Evolutionary conservation across 805 yeast species (phyloP).

Genomic region (Debaryomyces hansenii): DNA sequence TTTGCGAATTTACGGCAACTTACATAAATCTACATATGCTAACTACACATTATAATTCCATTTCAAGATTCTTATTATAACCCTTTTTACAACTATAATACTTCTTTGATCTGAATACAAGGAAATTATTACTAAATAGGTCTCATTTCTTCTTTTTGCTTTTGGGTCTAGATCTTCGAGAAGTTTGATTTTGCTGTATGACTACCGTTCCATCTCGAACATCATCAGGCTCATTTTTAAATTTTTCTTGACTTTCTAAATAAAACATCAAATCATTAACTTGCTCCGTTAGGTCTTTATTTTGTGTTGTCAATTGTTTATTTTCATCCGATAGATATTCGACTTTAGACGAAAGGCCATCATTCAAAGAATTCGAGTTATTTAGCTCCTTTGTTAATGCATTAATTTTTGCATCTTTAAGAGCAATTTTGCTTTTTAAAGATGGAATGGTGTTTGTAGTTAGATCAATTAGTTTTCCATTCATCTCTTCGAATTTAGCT

Average conservation of each 20-base stretch:
- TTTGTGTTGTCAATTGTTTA: conserved; percentile 22
- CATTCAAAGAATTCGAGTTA: conserved; percentile 32
- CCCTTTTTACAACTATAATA: no score
- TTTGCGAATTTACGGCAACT: neutral
- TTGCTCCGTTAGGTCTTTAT: conserved; percentile 48
- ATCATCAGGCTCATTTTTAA: conserved; percentile 69
- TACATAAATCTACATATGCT: neutral
- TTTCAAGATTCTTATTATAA: no score
- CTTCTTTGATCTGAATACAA: no score
- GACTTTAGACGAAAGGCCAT: conserved; percentile 39
- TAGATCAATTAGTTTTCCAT: conserved; percentile 21
- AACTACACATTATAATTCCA: no score
- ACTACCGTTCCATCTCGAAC: conserved; percentile 70
- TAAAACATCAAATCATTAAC: conserved; percentile 79
- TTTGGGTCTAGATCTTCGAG: conserved; percentile 12
- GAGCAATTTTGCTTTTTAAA: conserved; percentile 28
- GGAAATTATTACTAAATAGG: no score
- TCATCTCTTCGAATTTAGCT: conserved; percentile 27
- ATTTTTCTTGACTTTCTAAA: conserved; percentile 69
- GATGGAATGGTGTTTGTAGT: conserved; percentile 31
- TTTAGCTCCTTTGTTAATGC: conserved; percentile 30
- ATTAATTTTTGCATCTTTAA: conserved; percentile 29
- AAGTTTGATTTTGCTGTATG: conserved; percentile 28
- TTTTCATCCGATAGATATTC: conserved; percentile 30
- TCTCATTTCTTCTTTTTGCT: conserved; percentile 15